A percentile compares a stretch with the other conserved stretches of the same genome.
phyloP scores from a whole-genome alignment of 495 filamentous ascomycete species.

The Cercophora samala region DNA sequence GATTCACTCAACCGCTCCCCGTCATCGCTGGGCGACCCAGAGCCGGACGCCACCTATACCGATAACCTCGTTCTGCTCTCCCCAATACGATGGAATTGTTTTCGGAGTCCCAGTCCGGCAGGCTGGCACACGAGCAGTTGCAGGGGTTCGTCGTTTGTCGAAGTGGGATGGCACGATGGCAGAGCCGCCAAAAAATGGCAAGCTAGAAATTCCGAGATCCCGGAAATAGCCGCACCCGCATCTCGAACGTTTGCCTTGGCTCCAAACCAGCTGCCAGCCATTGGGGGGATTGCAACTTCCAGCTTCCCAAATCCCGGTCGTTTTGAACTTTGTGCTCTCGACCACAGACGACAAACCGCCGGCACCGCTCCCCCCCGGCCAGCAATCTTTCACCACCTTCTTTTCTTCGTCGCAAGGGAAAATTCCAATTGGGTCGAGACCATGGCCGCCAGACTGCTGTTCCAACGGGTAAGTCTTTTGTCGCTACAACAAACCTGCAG shows the following conservation, averaged over 20 bases:
- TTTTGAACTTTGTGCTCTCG: slow-evolving; percentile 2
- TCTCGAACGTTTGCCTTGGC: slow-evolving; percentile 9
- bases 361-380: slow-evolving; percentile 4
- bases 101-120: not conserved
- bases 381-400: slow-evolving; percentile 9
- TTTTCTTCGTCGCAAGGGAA: slow-evolving; percentile 14
- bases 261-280: slow-evolving; percentile 5
- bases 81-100: not conserved
- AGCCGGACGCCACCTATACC: not conserved
- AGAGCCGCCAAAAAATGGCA: slow-evolving; percentile 2
- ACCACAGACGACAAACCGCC: slow-evolving; percentile 12
- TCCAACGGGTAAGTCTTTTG: slow-evolving; percentile 42
- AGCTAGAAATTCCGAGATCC: slow-evolving; percentile 15
- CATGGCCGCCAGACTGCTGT: slow-evolving; percentile 55
- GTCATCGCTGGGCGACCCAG: not conserved
- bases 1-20: not conserved
- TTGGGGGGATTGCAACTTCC: slow-evolving; percentile 8
- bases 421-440: slow-evolving; percentile 41
- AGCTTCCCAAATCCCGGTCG: slow-evolving; percentile 14
- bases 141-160: not conserved
- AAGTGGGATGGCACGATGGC: not conserved
- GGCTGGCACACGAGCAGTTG: not conserved
- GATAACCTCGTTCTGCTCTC: not conserved
- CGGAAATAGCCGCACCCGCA: slow-evolving; percentile 26
- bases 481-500: not conserved